Percentiles rank a stretch among this genome's conserved stretches.
Evolutionary conservation across 1,139 yeast genomes (phyloP).

Genomic region (Taphrina confusa): DNA sequence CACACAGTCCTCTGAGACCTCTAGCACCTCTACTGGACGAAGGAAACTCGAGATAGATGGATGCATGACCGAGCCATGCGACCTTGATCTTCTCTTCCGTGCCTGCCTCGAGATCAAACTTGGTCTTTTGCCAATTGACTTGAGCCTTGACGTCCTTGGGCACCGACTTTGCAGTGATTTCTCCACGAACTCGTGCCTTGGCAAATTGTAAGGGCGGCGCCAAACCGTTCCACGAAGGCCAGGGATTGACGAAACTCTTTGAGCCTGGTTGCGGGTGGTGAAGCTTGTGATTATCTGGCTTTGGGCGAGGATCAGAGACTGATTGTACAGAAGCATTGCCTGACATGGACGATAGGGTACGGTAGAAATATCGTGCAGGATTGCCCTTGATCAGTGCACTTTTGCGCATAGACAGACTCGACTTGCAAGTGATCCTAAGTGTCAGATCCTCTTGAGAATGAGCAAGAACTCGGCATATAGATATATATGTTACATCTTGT

Average conservation of each 20-base stretch:
- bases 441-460: too few species aligned
- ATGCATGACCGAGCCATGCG: constrained; percentile 41
- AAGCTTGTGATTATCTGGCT: constrained; percentile 13
- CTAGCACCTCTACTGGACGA: constrained; percentile 4
- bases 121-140: constrained; percentile 22
- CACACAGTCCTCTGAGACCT: constrained; percentile 38
- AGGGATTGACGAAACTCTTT: constrained; percentile 28
- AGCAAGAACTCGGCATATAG: too few species aligned
- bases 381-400: too few species aligned
- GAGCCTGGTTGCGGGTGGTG: constrained; percentile 22
- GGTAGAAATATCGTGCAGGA: too few species aligned
- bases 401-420: too few species aligned
- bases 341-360: neutral
- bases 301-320: constrained; percentile 8
- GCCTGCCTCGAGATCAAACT: neutral
- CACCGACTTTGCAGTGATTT: constrained; percentile 4
- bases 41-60: constrained; percentile 38
- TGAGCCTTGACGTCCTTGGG: constrained; percentile 20
- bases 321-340: neutral
- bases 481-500: too few species aligned
- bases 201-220: constrained; percentile 6
- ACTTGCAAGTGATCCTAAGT: too few species aligned
- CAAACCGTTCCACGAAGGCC: constrained; percentile 19
- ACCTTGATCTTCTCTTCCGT: constrained; percentile 28
- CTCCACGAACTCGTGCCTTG: constrained; percentile 8